Evolutionary conservation across 192 early-diverging fungal species (phyloP).

Genomic region (Chytriomyces confervae): DNA sequence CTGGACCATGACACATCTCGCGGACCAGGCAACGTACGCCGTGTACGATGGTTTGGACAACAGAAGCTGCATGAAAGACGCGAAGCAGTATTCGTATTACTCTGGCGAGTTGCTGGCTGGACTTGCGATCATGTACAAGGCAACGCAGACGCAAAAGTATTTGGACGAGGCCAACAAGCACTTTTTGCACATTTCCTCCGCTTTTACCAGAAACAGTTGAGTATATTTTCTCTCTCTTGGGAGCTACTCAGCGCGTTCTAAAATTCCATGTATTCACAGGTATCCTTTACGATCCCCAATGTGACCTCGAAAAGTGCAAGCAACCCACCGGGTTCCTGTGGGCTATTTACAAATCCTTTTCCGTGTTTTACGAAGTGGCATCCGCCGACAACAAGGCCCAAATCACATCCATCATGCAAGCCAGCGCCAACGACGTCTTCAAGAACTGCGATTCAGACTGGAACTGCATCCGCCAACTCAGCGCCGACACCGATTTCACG

Average conservation of each 20-base stretch:
- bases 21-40: conserved; percentile 4
- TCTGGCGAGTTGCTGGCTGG: conserved; percentile 33
- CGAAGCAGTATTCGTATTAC: conserved; percentile 31
- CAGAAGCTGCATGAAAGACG: neutral
- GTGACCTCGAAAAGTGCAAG: neutral
- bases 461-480: neutral
- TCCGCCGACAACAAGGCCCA: neutral
- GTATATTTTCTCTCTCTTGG: too few species aligned
- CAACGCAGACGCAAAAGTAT: conserved; percentile 13
- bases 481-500: conserved; percentile 2
- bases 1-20: conserved; percentile 39
- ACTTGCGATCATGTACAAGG: conserved; percentile 32
- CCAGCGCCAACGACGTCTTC: neutral
- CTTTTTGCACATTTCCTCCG: neutral
- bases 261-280: neutral
- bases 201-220: neutral
- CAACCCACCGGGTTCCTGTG: neutral
- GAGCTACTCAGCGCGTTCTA: too few species aligned
- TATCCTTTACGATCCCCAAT: conserved; percentile 21
- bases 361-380: conserved; percentile 1
- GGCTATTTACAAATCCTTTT: conserved; percentile 1
- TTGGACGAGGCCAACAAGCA: conserved; percentile 24
- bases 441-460: neutral
- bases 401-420: neutral
- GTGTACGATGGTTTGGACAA: conserved; percentile 31